Evolutionary conservation across 495 filamentous ascomycete species (phyloP).

Genomic region (Penicillium maclennaniae): DNA sequence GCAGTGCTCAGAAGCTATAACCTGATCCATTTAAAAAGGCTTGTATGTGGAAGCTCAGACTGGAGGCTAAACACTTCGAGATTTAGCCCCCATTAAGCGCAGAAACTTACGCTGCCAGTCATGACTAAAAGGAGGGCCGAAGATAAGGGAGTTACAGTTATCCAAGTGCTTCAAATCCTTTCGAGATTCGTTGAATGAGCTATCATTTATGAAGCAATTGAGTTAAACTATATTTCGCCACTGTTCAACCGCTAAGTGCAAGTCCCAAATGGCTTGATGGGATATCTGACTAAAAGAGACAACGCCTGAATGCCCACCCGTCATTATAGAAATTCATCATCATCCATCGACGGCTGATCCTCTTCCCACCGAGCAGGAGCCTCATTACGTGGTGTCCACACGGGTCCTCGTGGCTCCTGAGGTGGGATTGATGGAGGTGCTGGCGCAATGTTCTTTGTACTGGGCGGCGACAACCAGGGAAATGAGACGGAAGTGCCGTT

Average conservation of each 20-base stretch:
- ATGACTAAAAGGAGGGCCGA: too few relatives aligned
- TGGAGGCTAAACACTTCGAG: too few relatives aligned
- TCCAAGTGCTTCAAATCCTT: too few relatives aligned
- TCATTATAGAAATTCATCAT: conserved; percentile 34
- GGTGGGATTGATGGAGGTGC: conserved; percentile 11
- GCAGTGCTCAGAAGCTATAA: too few relatives aligned
- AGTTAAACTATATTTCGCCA: too few relatives aligned
- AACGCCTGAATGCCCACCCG: background rate
- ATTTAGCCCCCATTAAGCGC: too few relatives aligned
- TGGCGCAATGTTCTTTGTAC: background rate
- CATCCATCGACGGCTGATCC: conserved; percentile 30
- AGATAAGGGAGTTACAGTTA: too few relatives aligned
- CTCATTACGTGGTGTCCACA: conserved; percentile 15
- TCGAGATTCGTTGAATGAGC: too few relatives aligned
- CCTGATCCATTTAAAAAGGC: too few relatives aligned
- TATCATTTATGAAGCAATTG: too few relatives aligned
- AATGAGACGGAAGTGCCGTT: conserved; percentile 29
- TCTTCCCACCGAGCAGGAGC: conserved; percentile 12
- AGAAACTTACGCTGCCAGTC: too few relatives aligned
- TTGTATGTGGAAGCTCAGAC: too few relatives aligned
- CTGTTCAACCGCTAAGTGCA: background rate
- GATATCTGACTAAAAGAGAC: background rate
- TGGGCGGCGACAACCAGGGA: conserved; percentile 22
- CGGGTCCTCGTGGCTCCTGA: conserved; percentile 8
- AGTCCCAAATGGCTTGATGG: background rate